Percentiles rank a stretch among this genome's conserved stretches.
phyloP scores from a whole-genome alignment of 306 rosid genomes.

The Fagus crenata region DNA sequence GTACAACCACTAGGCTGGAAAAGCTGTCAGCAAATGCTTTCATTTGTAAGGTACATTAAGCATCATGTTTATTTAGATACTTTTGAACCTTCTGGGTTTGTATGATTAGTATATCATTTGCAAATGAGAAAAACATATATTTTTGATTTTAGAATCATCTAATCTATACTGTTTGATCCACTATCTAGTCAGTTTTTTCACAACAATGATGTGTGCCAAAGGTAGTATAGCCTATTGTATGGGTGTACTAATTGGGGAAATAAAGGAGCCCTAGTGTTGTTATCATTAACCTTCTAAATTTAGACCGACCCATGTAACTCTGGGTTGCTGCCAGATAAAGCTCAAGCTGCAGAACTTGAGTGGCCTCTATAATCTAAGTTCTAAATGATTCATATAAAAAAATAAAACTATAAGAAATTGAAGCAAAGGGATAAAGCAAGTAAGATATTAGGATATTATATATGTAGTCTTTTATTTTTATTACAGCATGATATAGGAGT shows the following conservation, averaged over 20 bases:
- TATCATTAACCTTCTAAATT: not conserved
- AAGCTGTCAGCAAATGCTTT: slow-evolving; percentile 44
- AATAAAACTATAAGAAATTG: not conserved
- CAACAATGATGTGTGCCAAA: not conserved
- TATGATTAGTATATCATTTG: not conserved
- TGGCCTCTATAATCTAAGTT: not conserved
- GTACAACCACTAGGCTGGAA: slow-evolving; percentile 31
- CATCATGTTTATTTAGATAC: slow-evolving; percentile 10
- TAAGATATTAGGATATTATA: slow-evolving; percentile 8
- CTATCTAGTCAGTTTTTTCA: not conserved
- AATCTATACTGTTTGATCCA: not conserved
- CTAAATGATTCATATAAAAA: not conserved
- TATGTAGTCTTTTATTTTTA: not conserved
- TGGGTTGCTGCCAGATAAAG: not conserved
- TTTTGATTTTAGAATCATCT: not conserved
- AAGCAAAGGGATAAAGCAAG: slow-evolving; percentile 3
- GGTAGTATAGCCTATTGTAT: not conserved
- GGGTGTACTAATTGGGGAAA: not conserved
- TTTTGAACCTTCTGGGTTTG: slow-evolving; percentile 1
- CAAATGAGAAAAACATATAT: not conserved
- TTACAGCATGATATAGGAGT: slow-evolving; percentile 3
- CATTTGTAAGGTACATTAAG: slow-evolving; percentile 42
- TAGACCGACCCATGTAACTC: not conserved
- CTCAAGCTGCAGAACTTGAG: not conserved
- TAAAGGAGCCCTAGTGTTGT: not conserved